phyloP scores from a whole-genome alignment of 768 basidiomycete species.

The Porpolomopsis calyptriformis region DNA sequence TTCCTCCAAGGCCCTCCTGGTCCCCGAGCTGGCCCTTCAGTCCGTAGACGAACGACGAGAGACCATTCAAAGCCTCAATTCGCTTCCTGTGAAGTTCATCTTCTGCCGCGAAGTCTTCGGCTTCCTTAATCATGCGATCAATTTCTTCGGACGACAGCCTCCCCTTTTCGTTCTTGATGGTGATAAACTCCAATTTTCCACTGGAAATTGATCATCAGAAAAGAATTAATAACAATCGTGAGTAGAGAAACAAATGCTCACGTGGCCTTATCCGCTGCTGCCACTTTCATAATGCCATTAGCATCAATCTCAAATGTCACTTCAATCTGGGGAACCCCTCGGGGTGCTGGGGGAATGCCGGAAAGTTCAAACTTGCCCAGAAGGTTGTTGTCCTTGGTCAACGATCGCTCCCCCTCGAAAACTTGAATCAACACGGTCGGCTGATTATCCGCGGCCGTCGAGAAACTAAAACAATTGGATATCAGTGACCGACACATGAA shows the following conservation, averaged over 20 bases:
- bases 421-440: constrained; percentile 96
- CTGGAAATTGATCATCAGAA: too few species aligned
- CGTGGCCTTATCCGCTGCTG: constrained; percentile 92
- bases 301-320: constrained; percentile 94
- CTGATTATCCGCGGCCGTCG: constrained; percentile 83
- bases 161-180: constrained; percentile 94
- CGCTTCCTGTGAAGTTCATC: constrained; percentile 73
- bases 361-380: constrained; percentile 95
- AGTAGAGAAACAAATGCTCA: constrained; percentile 23
- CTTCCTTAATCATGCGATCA: constrained; percentile 91
- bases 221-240: neutral
- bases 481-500: constrained; percentile 4
- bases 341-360: constrained; percentile 87
- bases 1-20: constrained; percentile 84
- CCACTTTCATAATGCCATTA: constrained; percentile 92
- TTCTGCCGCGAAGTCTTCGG: constrained; percentile 80
- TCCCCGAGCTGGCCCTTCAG: constrained; percentile 83
- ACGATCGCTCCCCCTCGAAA: constrained; percentile 91
- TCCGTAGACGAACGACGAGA: constrained; percentile 76
- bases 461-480: constrained; percentile 41
- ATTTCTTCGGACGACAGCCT: constrained; percentile 85
- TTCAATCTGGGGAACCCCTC: constrained; percentile 95
- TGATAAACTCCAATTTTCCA: constrained; percentile 82
- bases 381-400: constrained; percentile 98
- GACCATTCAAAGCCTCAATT: constrained; percentile 74